These are phyloP conservation scores for Beauveria scarabaeidicola DNA, from an alignment of 2,329 filamentous ascomycete genomes.

Conservation along the genomic window DNA sequence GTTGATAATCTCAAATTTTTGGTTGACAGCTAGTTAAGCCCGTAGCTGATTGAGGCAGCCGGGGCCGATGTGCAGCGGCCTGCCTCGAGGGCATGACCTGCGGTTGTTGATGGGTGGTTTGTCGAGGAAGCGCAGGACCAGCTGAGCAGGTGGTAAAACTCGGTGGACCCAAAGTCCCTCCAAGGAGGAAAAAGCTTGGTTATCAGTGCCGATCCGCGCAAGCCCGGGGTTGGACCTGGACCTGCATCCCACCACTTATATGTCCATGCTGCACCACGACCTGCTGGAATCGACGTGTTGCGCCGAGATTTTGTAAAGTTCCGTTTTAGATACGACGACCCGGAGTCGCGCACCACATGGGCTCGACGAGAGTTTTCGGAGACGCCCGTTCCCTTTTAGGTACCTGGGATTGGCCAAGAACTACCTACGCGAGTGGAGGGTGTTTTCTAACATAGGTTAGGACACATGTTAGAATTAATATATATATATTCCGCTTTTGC, in stretches of 20 bases:
- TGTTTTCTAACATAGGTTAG: too few relatives aligned
- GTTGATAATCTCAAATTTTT: too few relatives aligned
- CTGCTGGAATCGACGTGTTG: conserved; percentile 3
- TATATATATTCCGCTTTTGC: too few relatives aligned
- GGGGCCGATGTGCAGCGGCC: background rate
- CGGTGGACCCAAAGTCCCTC: background rate
- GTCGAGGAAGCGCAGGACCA: background rate
- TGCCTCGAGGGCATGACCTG: background rate
- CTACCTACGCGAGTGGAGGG: too few relatives aligned
- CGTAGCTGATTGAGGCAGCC: background rate
- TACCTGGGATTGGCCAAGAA: too few relatives aligned
- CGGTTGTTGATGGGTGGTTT: background rate
- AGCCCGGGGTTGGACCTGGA: background rate
- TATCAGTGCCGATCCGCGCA: conserved; percentile 6
- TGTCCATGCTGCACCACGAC: conserved; percentile 7
- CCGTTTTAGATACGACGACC: background rate
- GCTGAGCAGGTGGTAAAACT: background rate
- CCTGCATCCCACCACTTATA: conserved; percentile 6
- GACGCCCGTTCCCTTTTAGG: background rate
- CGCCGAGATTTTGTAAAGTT: background rate
- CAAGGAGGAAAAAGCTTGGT: background rate
- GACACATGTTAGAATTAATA: conserved; percentile 18
- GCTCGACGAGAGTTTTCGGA: background rate
- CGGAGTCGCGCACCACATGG: background rate
- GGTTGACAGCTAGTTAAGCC: too few relatives aligned